Base-by-base conservation (phyloP, 2,329 filamentous ascomycete species). In the Parasarocladium wereldwijsianum region DNA sequence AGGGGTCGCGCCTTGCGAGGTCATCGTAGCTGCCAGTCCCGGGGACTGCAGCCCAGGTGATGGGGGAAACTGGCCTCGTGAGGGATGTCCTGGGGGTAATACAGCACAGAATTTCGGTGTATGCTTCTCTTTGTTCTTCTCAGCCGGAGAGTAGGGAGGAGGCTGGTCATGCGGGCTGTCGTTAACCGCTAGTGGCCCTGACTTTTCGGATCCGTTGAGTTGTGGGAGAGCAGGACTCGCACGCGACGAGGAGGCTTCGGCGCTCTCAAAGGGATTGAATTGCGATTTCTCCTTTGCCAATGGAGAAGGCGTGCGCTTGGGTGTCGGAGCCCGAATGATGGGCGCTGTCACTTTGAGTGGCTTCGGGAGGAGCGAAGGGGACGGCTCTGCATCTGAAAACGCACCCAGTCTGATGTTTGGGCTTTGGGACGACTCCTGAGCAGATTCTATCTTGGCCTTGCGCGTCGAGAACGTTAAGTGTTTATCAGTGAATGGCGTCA, bases 11-110 rank as follows among this genome's bases (percentile, higher is more conserved):
- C 73, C 67, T 33, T 70, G 66, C 0, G 71, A 69, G 8, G 65
- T 66, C 61, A 80, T 78, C 0, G 66, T 67, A 10, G 61, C 60
- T 21, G 71, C 61, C 22, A 78, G 53, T 0, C 64, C 74, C 2
- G 76, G 74, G 1, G 77, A 77, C 1, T 70, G 50, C 2, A 71
- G 72, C 0, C 66, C 66, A 0, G 75, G 72, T 5, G 74, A 72
- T 2, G 62, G 61, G 2, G 70, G 64, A 18, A 64, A 63, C 32
- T 64, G 58, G 8, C 47, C 41, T 24, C 52, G 53, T 22, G 61
- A 43, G 0, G 56, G 53, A 36, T 71, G 64, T 3, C 55, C 58
- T 1, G 71, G 63, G 6, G 75, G 68, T 28, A 73, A 64, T 4
- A 76, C 58, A 2, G 70, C 67, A 32, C 60, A 60, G 42, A 73